These are phyloP conservation scores for Colletotrichum brevisporum DNA, from an alignment of 2,329 filamentous ascomycete genomes.

Conservation along the genomic window DNA sequence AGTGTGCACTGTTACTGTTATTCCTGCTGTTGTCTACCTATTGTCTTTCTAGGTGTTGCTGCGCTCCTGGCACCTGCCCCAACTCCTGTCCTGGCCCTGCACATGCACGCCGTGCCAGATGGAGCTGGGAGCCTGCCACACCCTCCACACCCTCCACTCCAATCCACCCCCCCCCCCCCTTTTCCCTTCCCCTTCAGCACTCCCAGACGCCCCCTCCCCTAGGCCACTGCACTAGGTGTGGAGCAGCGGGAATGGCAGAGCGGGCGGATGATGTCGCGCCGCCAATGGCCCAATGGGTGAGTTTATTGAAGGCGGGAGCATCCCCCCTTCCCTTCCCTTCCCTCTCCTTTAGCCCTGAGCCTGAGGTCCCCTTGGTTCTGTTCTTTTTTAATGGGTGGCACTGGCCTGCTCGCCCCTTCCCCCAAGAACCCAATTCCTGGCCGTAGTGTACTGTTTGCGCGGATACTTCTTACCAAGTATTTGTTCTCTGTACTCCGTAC, in stretches of 20 bases:
- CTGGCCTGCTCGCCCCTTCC: neutral
- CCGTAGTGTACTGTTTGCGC: neutral
- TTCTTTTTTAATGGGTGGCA: neutral
- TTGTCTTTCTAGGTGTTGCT: neutral
- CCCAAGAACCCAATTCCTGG: slow-evolving; percentile 2
- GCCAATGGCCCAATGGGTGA: slow-evolving; percentile 31
- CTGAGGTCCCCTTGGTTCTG: slow-evolving; percentile 20
- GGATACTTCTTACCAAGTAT: too few species aligned
- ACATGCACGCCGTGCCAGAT: slow-evolving; percentile 29
- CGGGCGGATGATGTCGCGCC: slow-evolving; percentile 39
- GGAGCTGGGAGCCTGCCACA: slow-evolving; percentile 8
- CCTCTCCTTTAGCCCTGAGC: slow-evolving; percentile 11
- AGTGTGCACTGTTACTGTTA: too few species aligned
- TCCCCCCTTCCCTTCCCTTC: slow-evolving; percentile 18
- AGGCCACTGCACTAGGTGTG: slow-evolving; percentile 7
- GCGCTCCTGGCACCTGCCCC: neutral
- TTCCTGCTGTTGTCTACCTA: too few species aligned
- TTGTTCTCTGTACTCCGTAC: too few species aligned
- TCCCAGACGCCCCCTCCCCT: too few species aligned
- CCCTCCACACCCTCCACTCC: slow-evolving; percentile 6
- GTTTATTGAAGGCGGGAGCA: slow-evolving; percentile 29
- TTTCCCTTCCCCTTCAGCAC: slow-evolving; percentile 1
- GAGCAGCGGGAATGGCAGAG: slow-evolving; percentile 38
- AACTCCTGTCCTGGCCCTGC: neutral
- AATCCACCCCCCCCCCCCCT: neutral